These are phyloP conservation scores for Aspergillus viridinutans DNA, from an alignment of 2,329 filamentous ascomycete species.

Conservation along the genomic window DNA sequence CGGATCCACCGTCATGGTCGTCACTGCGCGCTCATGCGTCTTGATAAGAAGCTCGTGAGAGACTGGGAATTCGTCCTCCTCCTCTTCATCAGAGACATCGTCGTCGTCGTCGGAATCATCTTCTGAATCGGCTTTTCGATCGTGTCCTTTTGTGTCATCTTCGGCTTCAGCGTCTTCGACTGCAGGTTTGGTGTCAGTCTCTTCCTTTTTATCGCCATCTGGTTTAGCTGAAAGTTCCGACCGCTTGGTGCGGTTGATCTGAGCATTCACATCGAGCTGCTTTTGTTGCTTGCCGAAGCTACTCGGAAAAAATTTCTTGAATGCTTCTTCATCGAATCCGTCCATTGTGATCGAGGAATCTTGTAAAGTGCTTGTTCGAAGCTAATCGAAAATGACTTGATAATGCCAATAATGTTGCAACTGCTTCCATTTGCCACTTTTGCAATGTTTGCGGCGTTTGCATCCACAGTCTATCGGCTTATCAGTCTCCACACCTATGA, in stretches of 20 bases:
- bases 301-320: conserved; percentile 64
- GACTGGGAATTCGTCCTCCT: conserved; percentile 83
- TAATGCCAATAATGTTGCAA: conserved; percentile 3
- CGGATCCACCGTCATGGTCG: conserved; percentile 76
- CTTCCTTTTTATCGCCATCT: conserved; percentile 18
- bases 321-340: conserved; percentile 43
- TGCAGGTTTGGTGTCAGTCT: conserved; percentile 15
- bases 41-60: conserved; percentile 91
- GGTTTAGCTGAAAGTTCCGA: conserved; percentile 39
- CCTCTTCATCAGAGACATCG: conserved; percentile 54
- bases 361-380: not conserved
- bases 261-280: conserved; percentile 68
- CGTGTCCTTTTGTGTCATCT: conserved; percentile 26
- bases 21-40: conserved; percentile 85
- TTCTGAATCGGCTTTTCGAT: conserved; percentile 7
- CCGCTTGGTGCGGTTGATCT: conserved; percentile 75
- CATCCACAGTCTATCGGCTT: conserved; percentile 5
- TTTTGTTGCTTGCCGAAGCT: conserved; percentile 80
- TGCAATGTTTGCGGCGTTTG: conserved; percentile 23
- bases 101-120: conserved; percentile 39
- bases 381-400: conserved; percentile 2
- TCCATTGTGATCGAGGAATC: conserved; percentile 28
- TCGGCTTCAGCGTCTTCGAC: conserved; percentile 16
- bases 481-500: not conserved
- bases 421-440: conserved; percentile 13